Conservation (phyloP, 2,329 filamentous ascomycete genomes). For the Talaromyces verruculosus region DNA sequence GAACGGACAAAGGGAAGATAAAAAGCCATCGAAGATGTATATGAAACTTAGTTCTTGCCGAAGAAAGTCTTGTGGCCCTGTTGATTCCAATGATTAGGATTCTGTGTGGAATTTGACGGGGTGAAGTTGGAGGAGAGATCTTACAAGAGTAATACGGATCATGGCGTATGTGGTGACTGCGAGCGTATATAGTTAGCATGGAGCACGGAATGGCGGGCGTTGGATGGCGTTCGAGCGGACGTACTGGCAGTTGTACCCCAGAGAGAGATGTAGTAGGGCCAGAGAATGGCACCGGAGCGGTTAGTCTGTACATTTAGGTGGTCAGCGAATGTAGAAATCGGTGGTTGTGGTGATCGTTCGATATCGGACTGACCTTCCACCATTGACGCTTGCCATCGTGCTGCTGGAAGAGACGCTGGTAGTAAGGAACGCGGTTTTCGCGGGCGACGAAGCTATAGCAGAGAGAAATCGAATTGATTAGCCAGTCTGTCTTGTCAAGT, state of each 20-base stretch:
- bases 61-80: conserved; percentile 67
- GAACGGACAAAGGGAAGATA: background rate
- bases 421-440: conserved; percentile 66
- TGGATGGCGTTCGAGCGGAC: conserved; percentile 25
- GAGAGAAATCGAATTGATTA: background rate
- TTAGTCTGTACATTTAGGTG: conserved; percentile 44
- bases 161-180: conserved; percentile 44
- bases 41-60: conserved; percentile 34
- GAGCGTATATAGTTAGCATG: background rate
- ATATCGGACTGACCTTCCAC: conserved; percentile 61
- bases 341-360: background rate
- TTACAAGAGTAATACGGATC: conserved; percentile 46
- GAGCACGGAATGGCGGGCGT: conserved; percentile 14
- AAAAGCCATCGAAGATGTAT: conserved; percentile 19
- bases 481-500: background rate
- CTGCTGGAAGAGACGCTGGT: conserved; percentile 66
- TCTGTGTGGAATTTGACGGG: conserved; percentile 25
- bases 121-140: conserved; percentile 24
- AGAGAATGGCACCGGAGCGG: conserved; percentile 58
- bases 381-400: conserved; percentile 67
- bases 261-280: conserved; percentile 59
- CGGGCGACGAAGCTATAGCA: conserved; percentile 56
- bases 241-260: conserved; percentile 52
- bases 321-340: background rate
- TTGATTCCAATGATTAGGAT: conserved; percentile 13